Conservation (phyloP, 2,329 filamentous ascomycete genomes). For the Elsinoe necatrix region DNA sequence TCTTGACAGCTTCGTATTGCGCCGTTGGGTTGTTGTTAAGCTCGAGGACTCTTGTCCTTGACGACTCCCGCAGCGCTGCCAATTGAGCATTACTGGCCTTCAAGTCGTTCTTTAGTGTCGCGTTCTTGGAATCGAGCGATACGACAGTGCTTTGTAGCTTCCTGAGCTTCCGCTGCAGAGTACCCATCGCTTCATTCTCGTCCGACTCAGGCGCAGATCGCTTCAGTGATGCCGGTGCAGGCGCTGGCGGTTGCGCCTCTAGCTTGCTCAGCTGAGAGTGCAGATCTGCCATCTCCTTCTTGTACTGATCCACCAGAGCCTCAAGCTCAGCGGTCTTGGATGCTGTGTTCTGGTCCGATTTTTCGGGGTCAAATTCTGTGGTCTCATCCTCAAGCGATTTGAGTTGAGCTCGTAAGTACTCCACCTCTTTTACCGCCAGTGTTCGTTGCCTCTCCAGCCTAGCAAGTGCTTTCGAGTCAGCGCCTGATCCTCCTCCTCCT, state of each 20-base stretch:
- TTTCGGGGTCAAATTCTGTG: constrained; percentile 71
- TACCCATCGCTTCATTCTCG: constrained; percentile 64
- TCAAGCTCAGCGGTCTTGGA: constrained; percentile 75
- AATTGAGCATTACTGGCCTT: constrained; percentile 66
- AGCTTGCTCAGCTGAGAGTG: constrained; percentile 64
- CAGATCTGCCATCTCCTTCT: constrained; percentile 65
- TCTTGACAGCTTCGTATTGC: constrained; percentile 74
- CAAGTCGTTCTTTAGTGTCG: constrained; percentile 67
- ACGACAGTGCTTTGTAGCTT: constrained; percentile 72
- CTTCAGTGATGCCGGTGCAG: constrained; percentile 41
- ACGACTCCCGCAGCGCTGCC: constrained; percentile 54
- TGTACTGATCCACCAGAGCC: constrained; percentile 77
- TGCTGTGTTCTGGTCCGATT: constrained; percentile 65
- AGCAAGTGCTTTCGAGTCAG: constrained; percentile 58
- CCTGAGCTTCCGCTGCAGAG: constrained; percentile 79
- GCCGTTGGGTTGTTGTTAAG: constrained; percentile 88
- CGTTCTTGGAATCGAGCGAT: constrained; percentile 58
- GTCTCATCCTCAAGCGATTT: constrained; percentile 83
- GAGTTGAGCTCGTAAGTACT: constrained; percentile 86
- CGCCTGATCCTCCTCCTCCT: constrained; percentile 29
- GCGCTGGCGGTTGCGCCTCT: constrained; percentile 44
- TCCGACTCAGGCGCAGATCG: constrained; percentile 45
- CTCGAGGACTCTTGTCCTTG: constrained; percentile 73
- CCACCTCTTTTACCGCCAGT: constrained; percentile 83
- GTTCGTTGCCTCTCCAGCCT: constrained; percentile 78